Base-by-base conservation (phyloP, 2,329 filamentous ascomycete species). In the Fusarium palustre region DNA sequence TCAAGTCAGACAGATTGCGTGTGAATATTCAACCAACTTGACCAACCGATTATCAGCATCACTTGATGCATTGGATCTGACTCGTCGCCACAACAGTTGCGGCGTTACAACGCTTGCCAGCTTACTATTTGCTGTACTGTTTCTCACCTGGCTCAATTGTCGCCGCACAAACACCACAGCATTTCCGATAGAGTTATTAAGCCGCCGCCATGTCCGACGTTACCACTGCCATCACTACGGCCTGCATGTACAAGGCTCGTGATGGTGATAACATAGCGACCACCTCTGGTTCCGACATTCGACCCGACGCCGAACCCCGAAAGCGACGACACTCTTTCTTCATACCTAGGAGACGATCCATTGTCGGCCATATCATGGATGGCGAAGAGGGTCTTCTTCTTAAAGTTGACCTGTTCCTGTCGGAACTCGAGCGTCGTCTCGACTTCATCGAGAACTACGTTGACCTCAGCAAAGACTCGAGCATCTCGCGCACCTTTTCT, bases 361-460 rank as follows among this genome's bases (percentile, higher is more conserved):
- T 88, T n/a, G 84, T 88, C 38, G 84, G 85, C 72, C 83, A 86
- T 55, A 84, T 88, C 67, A 86, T 90, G 81, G 88, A 91, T 42
- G 84, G 86, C 38, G 88, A 91, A 69, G 88, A 91, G 71, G 82
- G 84, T 24, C 77, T 91, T 33, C 75, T 90, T 55, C 81, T 90
- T 55, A 89, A 86, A 82, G 87, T 96, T 52, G 93, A 96, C 76
- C 81, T 91, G 52, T 96, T 97, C 78, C 85, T 99, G 57, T 87
- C 90, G 39, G 94, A 98, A 77, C 86, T 99, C 43, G 94, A 97
- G 80, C 87, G 91, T 70, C 89, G 95, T 55, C 84, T 99, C 47
- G 94, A 97, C 75, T 92, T 93, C 79, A 87, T 98, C 47, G 96
- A 99, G 80, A 90, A 88, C 68, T 97, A 97, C 76, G 91, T 92